Conservation (phyloP, 768 basidiomycete genomes). For the Tulasnella sp. region DNA sequence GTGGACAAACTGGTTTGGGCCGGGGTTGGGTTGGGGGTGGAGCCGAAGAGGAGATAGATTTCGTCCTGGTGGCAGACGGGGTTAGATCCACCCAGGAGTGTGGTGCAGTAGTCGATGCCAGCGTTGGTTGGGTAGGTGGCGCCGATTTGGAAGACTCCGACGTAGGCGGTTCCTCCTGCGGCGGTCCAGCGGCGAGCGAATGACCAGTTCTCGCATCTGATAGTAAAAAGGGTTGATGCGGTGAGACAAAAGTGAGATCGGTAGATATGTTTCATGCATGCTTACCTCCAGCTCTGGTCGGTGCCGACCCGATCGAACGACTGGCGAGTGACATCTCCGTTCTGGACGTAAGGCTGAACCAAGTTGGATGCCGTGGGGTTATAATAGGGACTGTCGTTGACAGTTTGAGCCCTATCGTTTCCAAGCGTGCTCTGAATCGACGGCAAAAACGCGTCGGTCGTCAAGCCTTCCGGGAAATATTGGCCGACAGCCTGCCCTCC, state of each 20-base stretch:
- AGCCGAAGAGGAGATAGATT: conserved; percentile 73
- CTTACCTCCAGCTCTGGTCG: conserved; percentile 65
- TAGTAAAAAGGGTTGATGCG: too few species aligned
- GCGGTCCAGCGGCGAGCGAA: conserved; percentile 70
- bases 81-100: conserved; percentile 43
- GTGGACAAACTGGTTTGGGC: conserved; percentile 61
- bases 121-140: conserved; percentile 73
- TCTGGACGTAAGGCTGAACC: conserved; percentile 36
- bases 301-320: conserved; percentile 56
- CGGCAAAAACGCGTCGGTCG: conserved; percentile 47
- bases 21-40: conserved; percentile 56
- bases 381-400: conserved; percentile 58
- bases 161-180: conserved; percentile 66
- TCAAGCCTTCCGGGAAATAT: conserved; percentile 43
- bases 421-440: conserved; percentile 57
- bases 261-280: too few species aligned
- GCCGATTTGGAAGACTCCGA: conserved; percentile 66
- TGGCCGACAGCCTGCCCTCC: conserved; percentile 62
- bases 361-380: conserved; percentile 42
- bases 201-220: conserved; percentile 65
- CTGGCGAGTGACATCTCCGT: conserved; percentile 55
- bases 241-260: neutral
- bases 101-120: conserved; percentile 56
- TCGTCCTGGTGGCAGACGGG: conserved; percentile 81
- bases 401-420: conserved; percentile 48